Conservation (phyloP, 2,329 filamentous ascomycete species). For the Penicillium paneum region DNA sequence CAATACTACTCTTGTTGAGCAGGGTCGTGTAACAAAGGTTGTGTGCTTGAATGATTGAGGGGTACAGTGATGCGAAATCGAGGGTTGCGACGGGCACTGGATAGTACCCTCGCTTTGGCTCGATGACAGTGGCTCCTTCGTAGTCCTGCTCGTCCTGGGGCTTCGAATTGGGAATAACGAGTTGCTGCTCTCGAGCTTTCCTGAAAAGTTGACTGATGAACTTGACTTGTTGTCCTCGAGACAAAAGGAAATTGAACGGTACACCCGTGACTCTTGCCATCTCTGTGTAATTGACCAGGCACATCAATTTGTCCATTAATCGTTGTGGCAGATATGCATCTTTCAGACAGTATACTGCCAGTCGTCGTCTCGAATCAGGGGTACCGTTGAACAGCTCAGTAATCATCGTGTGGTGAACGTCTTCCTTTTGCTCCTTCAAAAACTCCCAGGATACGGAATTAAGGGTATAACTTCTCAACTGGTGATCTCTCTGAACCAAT, state of each 20-base stretch:
- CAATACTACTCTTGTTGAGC: slow-evolving; percentile 72
- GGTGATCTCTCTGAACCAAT: slow-evolving; percentile 88
- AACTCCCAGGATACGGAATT: slow-evolving; percentile 97
- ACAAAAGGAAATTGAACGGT: slow-evolving; percentile 89
- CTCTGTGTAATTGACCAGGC: slow-evolving; percentile 97
- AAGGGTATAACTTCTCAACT: slow-evolving; percentile 91
- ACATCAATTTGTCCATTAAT: slow-evolving; percentile 95
- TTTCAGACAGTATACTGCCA: slow-evolving; percentile 95
- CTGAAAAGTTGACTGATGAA: slow-evolving; percentile 97
- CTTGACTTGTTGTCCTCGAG: slow-evolving; percentile 92
- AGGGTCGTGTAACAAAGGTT: slow-evolving; percentile 97
- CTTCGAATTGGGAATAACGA: slow-evolving; percentile 86
- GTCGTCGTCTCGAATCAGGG: slow-evolving; percentile 80
- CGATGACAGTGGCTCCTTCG: slow-evolving; percentile 96
- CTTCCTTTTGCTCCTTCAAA: slow-evolving; percentile 94
- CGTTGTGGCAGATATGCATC: slow-evolving; percentile 94
- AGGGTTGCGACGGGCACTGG: slow-evolving; percentile 92
- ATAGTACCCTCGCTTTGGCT: slow-evolving; percentile 90
- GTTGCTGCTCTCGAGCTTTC: slow-evolving; percentile 86
- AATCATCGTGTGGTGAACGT: slow-evolving; percentile 99
- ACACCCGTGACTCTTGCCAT: slow-evolving; percentile 99
- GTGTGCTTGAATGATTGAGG: slow-evolving; percentile 97
- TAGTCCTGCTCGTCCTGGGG: slow-evolving; percentile 82
- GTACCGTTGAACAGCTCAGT: slow-evolving; percentile 97
- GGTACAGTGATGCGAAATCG: slow-evolving; percentile 97